These are phyloP conservation scores for Austroboletus festivus DNA, from an alignment of 768 basidiomycete genomes.

Conservation along the genomic window DNA sequence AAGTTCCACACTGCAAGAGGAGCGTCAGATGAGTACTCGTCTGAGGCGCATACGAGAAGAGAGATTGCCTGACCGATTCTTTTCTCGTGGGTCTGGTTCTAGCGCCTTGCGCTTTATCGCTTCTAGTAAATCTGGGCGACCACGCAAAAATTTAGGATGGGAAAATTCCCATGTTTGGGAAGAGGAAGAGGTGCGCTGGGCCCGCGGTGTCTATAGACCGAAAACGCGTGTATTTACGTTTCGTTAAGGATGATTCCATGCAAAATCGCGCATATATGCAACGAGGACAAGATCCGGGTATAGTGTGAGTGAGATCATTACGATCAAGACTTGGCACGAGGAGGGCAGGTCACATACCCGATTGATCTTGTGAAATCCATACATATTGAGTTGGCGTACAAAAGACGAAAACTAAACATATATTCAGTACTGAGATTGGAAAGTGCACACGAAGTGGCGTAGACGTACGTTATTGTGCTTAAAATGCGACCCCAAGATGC, in stretches of 20 bases:
- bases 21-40: slow-evolving; percentile 1
- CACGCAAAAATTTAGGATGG: slow-evolving; percentile 82
- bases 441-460: slow-evolving; percentile 21
- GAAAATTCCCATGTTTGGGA: slow-evolving; percentile 89
- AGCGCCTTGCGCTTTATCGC: slow-evolving; percentile 85
- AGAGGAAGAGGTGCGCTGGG: slow-evolving; percentile 75
- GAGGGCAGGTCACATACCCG: slow-evolving; percentile 46
- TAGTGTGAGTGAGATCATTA: slow-evolving; percentile 9
- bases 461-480: slow-evolving; percentile 82
- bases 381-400: slow-evolving; percentile 94
- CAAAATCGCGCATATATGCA: slow-evolving; percentile 6
- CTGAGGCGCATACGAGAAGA: neutral
- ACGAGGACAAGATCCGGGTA: too few relatives aligned
- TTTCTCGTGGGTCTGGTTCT: slow-evolving; percentile 66
- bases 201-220: slow-evolving; percentile 64
- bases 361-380: slow-evolving; percentile 93
- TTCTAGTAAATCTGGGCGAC: slow-evolving; percentile 75
- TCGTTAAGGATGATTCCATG: neutral
- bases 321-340: slow-evolving; percentile 1
- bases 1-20: slow-evolving; percentile 63
- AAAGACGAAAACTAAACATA: slow-evolving; percentile 80
- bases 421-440: slow-evolving; percentile 3
- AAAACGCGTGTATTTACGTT: neutral
- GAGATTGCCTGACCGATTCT: slow-evolving; percentile 21
- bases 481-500: slow-evolving; percentile 82